phyloP scores from a whole-genome alignment of 331 rosid genomes.

The Ulmus americana region DNA sequence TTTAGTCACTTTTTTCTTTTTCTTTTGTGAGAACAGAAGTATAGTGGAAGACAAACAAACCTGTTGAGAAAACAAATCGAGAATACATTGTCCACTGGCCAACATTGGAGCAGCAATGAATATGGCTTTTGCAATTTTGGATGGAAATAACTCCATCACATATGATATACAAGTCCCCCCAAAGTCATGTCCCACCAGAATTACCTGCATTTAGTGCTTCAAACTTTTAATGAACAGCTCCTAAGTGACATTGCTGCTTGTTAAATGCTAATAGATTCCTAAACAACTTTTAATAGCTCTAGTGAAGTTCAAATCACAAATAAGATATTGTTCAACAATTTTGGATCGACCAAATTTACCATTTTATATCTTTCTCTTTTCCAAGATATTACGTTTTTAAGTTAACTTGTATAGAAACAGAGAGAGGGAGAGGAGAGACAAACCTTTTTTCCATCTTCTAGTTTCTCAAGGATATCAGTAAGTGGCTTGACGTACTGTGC shows the following conservation, averaged over 20 bases:
- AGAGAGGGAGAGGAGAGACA: constrained; percentile 17
- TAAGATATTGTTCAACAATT: no score
- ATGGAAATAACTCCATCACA: constrained; percentile 82
- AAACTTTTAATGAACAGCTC: no score
- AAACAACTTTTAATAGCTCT: no score
- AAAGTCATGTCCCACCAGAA: constrained; percentile 93
- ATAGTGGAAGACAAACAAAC: constrained; percentile 31
- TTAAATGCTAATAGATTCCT: no score
- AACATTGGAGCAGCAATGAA: constrained; percentile 88
- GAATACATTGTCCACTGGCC: constrained; percentile 68
- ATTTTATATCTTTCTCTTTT: no score
- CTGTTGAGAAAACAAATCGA: constrained; percentile 75
- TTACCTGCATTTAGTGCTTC: constrained; percentile 41
- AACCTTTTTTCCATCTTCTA: constrained; percentile 72
- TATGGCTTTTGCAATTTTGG: constrained; percentile 72
- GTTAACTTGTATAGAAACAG: background rate
- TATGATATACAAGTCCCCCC: constrained; percentile 87
- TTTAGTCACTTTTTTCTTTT: background rate
- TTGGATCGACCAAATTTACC: no score
- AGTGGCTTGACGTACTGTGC: constrained; percentile 85
- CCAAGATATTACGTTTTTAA: no score
- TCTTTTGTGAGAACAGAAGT: background rate
- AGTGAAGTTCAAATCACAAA: no score
- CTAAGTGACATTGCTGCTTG: no score
- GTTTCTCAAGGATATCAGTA: constrained; percentile 57